phyloP scores from a whole-genome alignment of 2,329 filamentous ascomycete genomes.

The Escovopsis weberi region DNA sequence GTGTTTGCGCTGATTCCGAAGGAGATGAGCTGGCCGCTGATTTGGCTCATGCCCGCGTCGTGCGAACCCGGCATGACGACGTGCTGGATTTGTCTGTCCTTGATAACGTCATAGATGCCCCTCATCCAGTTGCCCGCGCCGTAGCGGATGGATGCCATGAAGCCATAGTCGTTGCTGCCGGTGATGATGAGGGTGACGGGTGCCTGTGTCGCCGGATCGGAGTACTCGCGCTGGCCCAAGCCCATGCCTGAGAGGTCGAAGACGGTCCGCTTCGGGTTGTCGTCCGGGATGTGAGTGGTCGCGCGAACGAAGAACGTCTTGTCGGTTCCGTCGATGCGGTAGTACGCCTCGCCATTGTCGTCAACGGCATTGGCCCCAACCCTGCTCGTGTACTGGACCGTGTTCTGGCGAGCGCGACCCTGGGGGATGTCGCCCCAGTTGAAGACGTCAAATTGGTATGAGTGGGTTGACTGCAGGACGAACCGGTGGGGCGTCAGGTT shows the following conservation, averaged over 20 bases:
- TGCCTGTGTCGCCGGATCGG: constrained; percentile 15
- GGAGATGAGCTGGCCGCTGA: constrained; percentile 19
- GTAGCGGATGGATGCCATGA: constrained; percentile 16
- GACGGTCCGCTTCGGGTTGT: constrained; percentile 13
- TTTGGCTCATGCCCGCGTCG: constrained; percentile 32
- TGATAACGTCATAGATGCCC: constrained; percentile 17
- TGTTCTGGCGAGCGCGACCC: constrained; percentile 17
- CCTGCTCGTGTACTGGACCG: constrained; percentile 12
- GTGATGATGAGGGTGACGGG: constrained; percentile 21
- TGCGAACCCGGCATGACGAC: constrained; percentile 34
- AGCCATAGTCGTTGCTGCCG: constrained; percentile 19
- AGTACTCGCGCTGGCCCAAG: constrained; percentile 19
- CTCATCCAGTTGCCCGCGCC: constrained; percentile 19
- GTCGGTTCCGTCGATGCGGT: constrained; percentile 15
- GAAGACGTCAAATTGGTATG: constrained; percentile 18
- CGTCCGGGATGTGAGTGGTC: constrained; percentile 16
- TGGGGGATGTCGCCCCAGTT: constrained; percentile 20
- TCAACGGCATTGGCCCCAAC: constrained; percentile 8
- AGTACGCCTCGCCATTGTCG: constrained; percentile 19
- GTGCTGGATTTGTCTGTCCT: constrained; percentile 26
- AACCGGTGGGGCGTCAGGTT: constrained; percentile 20
- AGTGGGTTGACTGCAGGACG: constrained; percentile 13
- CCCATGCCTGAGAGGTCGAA: constrained; percentile 18
- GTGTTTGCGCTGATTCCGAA: constrained; percentile 26
- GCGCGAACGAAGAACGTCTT: constrained; percentile 17